Evolutionary conservation across 2,329 filamentous ascomycete species (phyloP).

Genomic region (Iodosphaeria phyllophila): DNA sequence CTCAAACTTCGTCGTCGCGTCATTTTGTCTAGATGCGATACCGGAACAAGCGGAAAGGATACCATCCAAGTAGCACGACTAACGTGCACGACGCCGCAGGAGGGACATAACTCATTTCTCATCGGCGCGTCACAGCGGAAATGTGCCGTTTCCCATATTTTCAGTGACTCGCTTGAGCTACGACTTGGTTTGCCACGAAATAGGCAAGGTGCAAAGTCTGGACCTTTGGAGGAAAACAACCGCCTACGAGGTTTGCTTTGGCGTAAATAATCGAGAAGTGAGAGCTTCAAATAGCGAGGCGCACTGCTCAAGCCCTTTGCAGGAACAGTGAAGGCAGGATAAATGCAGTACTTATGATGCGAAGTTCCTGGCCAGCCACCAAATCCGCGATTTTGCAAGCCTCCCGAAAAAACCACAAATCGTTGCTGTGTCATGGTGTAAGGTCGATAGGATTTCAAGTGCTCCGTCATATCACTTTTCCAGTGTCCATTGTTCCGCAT

Average conservation of each 20-base stretch:
- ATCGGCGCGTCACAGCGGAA: not conserved
- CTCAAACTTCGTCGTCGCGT: constrained; percentile 17
- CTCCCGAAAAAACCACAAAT: constrained; percentile 8
- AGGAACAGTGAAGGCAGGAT: no score
- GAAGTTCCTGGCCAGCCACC: not conserved
- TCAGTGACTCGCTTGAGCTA: no score
- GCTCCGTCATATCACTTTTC: constrained; percentile 7
- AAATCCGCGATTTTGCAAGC: not conserved
- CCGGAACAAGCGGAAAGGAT: constrained; percentile 9
- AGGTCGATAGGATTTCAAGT: constrained; percentile 4
- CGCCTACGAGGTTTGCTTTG: no score
- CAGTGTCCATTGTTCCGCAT: constrained; percentile 3
- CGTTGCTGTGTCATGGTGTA: constrained; percentile 3
- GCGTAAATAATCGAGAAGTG: no score
- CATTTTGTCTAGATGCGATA: constrained; percentile 13
- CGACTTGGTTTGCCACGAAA: no score
- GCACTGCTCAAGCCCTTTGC: no score
- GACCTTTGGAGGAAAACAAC: no score
- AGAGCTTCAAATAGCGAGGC: no score
- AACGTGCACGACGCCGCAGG: no score
- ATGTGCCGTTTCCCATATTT: no score
- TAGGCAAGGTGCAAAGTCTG: no score
- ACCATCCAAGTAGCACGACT: no score
- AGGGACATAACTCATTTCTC: constrained; percentile 1
- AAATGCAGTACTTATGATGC: not conserved